Conservation (phyloP, 1,284 basidiomycete species). For the Marasmius sp. region DNA sequence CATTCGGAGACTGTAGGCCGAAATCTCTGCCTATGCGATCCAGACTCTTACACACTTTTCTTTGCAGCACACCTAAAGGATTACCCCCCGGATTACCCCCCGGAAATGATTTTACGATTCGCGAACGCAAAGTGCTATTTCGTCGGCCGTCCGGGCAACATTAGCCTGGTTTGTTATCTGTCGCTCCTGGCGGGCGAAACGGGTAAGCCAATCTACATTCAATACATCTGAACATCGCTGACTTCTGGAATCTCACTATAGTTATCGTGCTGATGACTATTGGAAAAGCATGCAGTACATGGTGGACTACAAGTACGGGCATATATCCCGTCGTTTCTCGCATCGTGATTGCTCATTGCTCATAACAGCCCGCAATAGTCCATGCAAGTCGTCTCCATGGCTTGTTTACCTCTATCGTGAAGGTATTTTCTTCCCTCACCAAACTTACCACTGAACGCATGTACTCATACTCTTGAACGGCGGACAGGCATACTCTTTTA, state of each 20-base stretch:
- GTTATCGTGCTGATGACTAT: background rate
- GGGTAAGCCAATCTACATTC: background rate
- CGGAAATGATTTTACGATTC: background rate
- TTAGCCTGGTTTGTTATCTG: background rate
- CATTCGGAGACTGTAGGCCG: background rate
- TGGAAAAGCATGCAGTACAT: background rate
- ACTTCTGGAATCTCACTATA: background rate
- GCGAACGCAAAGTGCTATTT: background rate
- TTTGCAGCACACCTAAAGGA: background rate
- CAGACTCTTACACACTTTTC: background rate
- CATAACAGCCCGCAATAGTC: background rate
- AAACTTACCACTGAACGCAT: background rate
- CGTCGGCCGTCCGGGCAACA: background rate
- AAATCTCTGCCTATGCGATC: background rate
- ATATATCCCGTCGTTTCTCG: background rate
- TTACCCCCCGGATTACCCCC: background rate
- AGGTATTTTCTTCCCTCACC: background rate
- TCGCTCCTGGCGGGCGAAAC: background rate
- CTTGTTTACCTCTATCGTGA: background rate
- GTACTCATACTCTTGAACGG: background rate
- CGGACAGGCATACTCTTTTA: background rate
- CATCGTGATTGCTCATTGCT: background rate
- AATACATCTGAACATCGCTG: background rate
- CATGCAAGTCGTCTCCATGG: background rate
- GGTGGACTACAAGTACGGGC: background rate